Conservation (phyloP, 176 grass and related monocot genomes). For the Zoysia japonica region DNA sequence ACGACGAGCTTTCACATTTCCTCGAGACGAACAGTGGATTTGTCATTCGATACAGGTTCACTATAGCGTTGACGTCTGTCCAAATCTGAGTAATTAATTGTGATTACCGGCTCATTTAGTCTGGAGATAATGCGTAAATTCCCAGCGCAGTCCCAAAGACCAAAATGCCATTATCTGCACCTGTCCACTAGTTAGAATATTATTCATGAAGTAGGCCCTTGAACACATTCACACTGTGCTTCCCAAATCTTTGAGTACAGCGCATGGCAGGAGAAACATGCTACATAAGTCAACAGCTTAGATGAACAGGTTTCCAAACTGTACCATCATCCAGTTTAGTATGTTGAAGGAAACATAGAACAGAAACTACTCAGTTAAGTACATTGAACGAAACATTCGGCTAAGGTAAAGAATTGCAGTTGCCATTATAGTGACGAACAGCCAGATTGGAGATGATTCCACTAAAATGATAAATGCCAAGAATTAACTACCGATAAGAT, state of each 20-base stretch:
- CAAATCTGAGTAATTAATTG: too few species aligned
- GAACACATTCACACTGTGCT: too few species aligned
- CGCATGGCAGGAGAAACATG: neutral
- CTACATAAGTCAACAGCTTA: conserved; percentile 12
- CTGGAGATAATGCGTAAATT: too few species aligned
- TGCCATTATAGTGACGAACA: neutral
- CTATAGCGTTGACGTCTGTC: too few species aligned
- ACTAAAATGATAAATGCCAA: neutral
- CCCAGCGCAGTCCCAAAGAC: too few species aligned
- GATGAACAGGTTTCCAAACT: neutral
- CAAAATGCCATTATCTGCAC: too few species aligned
- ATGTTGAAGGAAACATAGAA: neutral
- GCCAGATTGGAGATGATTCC: conserved; percentile 15
- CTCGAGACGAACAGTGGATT: too few species aligned
- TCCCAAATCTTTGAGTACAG: neutral
- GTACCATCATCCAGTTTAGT: conserved; percentile 10
- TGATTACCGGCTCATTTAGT: too few species aligned
- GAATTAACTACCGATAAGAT: conserved; percentile 46
- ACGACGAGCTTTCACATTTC: too few species aligned
- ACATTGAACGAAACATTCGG: neutral
- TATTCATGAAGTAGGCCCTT: too few species aligned
- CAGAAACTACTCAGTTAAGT: neutral
- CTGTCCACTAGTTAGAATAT: too few species aligned
- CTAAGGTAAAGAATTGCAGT: neutral
- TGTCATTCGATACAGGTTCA: too few species aligned